Base-by-base conservation (phyloP, 2,329 filamentous ascomycete genomes). In the Lachnellula willkommii region DNA sequence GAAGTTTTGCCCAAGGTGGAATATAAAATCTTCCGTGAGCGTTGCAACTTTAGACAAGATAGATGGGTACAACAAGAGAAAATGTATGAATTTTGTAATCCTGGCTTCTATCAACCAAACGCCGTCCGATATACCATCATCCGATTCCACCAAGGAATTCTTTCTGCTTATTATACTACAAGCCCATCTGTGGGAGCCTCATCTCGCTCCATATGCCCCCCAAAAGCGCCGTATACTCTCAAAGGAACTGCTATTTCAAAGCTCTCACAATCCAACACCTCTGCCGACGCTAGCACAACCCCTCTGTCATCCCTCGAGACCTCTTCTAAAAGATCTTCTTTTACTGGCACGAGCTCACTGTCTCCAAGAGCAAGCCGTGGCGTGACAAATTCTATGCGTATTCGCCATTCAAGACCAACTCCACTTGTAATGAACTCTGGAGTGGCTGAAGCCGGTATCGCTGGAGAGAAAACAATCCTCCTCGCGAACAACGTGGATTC, bases 401-500 rank as follows among this genome's bases (percentile, higher is more conserved):
- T 77, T 70, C 88, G 89, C 94, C 94, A 99, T 63, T 90, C 88
- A 26, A 96, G 76, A 61, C 83, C 88, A 4, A 99, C 83, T 2
- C 92, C 92, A 59, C 85, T 95, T 0, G 94, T 99, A 47, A 95
- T 81, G 63, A 99, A 95, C 61, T 94, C 91, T 0, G 94, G 94
- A 1, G 92, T 96, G 0, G 90, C 91, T 14, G 79, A 80, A 17
- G 88, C 80, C 0, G 94, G 94, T 49, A 99, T 91, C 0, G 89
- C 88, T 0, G 91, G 88, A 8, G 79, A 85, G 66, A 97, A 96
- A 6, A 89, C 83, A 22, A 93, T 79, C 50, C 90, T 81, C 7
- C 88, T 81, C 2, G 91, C 84, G 69, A 88, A 96, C 4, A 97
- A 77, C 0, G 90, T 88, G 35, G 89, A 90, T 70, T 96, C 91